These are phyloP conservation scores for Tricholoma saponaceum DNA, from an alignment of 768 basidiomycete species.

Conservation along the genomic window DNA sequence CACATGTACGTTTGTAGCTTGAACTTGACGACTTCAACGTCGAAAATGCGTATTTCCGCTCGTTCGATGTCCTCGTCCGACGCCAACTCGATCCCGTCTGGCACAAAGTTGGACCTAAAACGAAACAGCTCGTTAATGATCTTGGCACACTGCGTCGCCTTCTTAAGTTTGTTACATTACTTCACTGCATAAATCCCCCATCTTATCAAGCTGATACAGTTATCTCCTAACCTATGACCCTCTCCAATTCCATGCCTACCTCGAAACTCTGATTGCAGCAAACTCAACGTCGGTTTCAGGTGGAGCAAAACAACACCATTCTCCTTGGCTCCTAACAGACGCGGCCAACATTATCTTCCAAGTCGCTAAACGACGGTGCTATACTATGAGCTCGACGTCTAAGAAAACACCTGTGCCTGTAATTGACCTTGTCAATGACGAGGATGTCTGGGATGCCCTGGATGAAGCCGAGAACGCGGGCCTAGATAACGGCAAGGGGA, in stretches of 20 bases:
- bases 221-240: constrained; percentile 90
- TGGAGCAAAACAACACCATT: constrained; percentile 58
- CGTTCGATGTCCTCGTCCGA: constrained; percentile 86
- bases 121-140: constrained; percentile 88
- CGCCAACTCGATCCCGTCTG: constrained; percentile 90
- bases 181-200: neutral
- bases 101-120: constrained; percentile 93
- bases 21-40: constrained; percentile 92
- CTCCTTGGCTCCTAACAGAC: constrained; percentile 90
- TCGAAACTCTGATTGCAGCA: constrained; percentile 80
- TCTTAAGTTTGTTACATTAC: constrained; percentile 53
- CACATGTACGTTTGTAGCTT: constrained; percentile 43
- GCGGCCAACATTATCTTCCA: constrained; percentile 85
- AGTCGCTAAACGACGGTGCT: constrained; percentile 78
- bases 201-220: constrained; percentile 29
- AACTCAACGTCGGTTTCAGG: constrained; percentile 44
- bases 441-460: constrained; percentile 73
- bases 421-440: constrained; percentile 49
- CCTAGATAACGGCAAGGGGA: constrained; percentile 6
- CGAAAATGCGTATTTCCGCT: constrained; percentile 90
- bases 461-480: constrained; percentile 51
- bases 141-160: constrained; percentile 81
- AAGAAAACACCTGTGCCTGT: constrained; percentile 21
- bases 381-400: constrained; percentile 38
- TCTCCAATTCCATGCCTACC: constrained; percentile 85